Evolutionary conservation across 164 flowering plant genomes (phyloP).

Genomic region (Aristolochia contorta): DNA sequence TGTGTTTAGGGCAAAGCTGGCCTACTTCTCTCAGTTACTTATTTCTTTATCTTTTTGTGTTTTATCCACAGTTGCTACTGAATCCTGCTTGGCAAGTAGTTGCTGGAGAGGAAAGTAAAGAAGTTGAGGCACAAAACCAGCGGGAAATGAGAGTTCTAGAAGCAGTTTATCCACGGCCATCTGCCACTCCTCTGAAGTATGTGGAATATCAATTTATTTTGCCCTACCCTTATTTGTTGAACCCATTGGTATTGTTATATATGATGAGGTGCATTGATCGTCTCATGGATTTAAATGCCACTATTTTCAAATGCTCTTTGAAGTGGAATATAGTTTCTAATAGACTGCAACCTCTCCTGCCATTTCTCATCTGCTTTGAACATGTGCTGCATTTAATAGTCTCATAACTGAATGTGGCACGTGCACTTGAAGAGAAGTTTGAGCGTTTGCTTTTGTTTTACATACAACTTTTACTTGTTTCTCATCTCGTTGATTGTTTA

Average conservation of each 20-base stretch:
- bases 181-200: conserved; percentile 87
- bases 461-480: background rate
- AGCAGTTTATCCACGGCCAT: conserved; percentile 82
- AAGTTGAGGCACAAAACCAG: conserved; percentile 50
- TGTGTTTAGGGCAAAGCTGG: background rate
- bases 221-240: background rate
- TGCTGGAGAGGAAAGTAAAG: conserved; percentile 86
- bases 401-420: no score
- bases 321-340: no score
- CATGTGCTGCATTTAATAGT: no score
- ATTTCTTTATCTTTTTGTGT: background rate
- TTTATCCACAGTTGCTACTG: conserved; percentile 38
- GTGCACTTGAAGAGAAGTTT: no score
- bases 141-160: conserved; percentile 77
- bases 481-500: background rate
- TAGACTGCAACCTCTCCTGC: no score
- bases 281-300: no score
- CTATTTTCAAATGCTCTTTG: no score
- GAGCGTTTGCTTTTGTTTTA: no score
- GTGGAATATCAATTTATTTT: conserved; percentile 4
- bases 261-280: background rate
- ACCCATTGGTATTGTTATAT: background rate
- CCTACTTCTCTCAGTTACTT: conserved; percentile 1
- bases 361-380: no score
- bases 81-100: conserved; percentile 67